Base-by-base conservation (phyloP, 163 green algal genomes). In the Prototheca wickerhamii region DNA sequence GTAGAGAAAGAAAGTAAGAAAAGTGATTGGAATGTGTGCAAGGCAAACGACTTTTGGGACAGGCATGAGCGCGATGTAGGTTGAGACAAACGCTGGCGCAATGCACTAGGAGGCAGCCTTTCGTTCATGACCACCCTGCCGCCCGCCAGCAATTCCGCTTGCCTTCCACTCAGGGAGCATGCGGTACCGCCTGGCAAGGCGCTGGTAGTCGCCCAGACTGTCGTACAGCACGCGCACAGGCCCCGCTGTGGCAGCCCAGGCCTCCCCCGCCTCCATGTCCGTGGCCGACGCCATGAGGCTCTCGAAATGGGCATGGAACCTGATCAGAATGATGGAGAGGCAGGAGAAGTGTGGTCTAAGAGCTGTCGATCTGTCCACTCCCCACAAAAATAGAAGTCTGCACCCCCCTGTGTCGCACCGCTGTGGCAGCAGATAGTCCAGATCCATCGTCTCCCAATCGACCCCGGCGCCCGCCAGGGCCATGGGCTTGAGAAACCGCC, bases 101-200 rank as follows among this genome's bases (percentile, higher is more conserved):
- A n/a, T n/a, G n/a, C n/a, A n/a, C n/a, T n/a, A n/a, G n/a, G n/a
- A n/a, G n/a, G n/a, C n/a, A n/a, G n/a, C n/a, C n/a, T n/a, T n/a
- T n/a, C n/a, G n/a, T n/a, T n/a, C n/a, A n/a, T n/a, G n/a, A n/a
- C n/a, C n/a, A n/a, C n/a, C n/a, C n/a, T n/a, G n/a, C n/a, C 10
- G 55, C 17, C 55, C 23, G 7, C 25, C 18, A 20, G 6, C 25
- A 42, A 4, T n/a, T 59, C 10, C 25, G 10, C 63, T 21, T 72
- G 67, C 68, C 68, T 77, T 80, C 81, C 78, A 88, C 55, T 88
- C 82, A 5, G 63, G 53, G 60, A 89, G 73, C 52, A 88, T 76
- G 21, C 61, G 66, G 63, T 84, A 60, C 29, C 46, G 29, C 0
- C 53, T 46, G 17, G 73, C 57, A 30, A 71, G 29, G 12, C 28